Evolutionary conservation across 148 eudicot genomes (phyloP).

Genomic region (Rhododendron griersonianum): DNA sequence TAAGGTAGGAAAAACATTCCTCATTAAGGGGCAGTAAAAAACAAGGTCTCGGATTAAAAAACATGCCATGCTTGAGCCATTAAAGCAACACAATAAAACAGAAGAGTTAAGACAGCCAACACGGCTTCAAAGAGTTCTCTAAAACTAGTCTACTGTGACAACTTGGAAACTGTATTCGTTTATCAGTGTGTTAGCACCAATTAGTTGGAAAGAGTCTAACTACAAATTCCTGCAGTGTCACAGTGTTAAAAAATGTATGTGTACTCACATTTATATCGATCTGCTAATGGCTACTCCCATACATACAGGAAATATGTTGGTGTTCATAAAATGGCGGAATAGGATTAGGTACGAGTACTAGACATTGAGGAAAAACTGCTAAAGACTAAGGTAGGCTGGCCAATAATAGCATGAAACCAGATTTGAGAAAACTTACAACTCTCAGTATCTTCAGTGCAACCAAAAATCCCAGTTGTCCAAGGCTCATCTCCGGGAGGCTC

Average conservation of each 20-base stretch:
- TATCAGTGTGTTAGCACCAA: background rate
- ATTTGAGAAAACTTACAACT: conserved; percentile 71
- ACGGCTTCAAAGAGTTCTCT: background rate
- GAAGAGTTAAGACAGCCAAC: background rate
- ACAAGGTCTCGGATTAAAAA: background rate
- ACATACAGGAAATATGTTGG: background rate
- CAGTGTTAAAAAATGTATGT: background rate
- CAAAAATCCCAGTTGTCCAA: conserved; percentile 95
- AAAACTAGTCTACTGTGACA: too few relatives aligned
- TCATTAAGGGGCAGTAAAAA: background rate
- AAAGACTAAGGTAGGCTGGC: background rate
- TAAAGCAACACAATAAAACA: background rate
- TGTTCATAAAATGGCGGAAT: background rate
- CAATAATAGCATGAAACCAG: background rate
- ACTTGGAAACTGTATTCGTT: background rate
- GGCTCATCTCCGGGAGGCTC: conserved; percentile 90
- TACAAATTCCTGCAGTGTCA: background rate
- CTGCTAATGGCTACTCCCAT: background rate
- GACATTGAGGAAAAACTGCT: background rate
- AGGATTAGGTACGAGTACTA: background rate
- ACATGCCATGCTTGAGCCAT: background rate
- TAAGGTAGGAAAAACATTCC: background rate
- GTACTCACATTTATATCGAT: background rate
- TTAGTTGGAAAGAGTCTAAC: background rate
- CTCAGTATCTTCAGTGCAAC: conserved; percentile 76